Evolutionary conservation across 2,329 filamentous ascomycete species (phyloP).

Genomic region (Cladosporium sp.): DNA sequence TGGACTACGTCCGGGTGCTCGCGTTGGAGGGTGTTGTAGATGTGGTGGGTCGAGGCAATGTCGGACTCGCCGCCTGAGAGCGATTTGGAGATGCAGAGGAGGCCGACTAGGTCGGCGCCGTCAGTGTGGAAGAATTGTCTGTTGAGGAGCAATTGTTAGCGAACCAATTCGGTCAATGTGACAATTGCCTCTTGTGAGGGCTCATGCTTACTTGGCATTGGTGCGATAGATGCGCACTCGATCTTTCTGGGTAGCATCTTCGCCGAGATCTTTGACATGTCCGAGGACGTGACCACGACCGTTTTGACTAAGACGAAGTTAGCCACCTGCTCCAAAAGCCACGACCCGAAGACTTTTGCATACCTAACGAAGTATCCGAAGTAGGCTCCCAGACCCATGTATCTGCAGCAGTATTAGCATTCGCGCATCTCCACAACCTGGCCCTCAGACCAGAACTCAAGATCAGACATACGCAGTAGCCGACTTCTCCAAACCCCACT

Average conservation of each 20-base stretch:
- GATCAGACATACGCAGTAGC: conserved; percentile 53
- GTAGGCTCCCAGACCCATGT: conserved; percentile 75
- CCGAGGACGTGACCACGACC: conserved; percentile 76
- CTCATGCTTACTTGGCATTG: conserved; percentile 49
- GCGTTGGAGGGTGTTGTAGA: conserved; percentile 71
- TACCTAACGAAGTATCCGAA: conserved; percentile 69
- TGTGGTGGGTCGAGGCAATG: conserved; percentile 69
- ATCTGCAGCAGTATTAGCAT: conserved; percentile 32
- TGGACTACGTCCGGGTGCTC: conserved; percentile 73
- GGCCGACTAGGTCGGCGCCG: conserved; percentile 75
- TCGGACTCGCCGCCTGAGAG: conserved; percentile 78
- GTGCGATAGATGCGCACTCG: conserved; percentile 84
- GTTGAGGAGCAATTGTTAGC: conserved; percentile 28
- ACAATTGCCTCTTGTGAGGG: not conserved
- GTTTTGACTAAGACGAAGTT: conserved; percentile 58
- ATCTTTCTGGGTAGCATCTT: conserved; percentile 73
- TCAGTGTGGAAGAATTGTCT: conserved; percentile 80
- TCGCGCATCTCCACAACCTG: not conserved
- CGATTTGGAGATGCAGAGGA: conserved; percentile 73
- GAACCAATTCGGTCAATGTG: not conserved
- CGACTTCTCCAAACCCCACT: conserved; percentile 72
- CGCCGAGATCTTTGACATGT: conserved; percentile 82
- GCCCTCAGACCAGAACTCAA: not conserved
- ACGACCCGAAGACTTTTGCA: not conserved
- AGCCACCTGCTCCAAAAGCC: not conserved